These are phyloP conservation scores for Podospora bellae-mahoneyi DNA, from an alignment of 495 filamentous ascomycete species.

Conservation along the genomic window DNA sequence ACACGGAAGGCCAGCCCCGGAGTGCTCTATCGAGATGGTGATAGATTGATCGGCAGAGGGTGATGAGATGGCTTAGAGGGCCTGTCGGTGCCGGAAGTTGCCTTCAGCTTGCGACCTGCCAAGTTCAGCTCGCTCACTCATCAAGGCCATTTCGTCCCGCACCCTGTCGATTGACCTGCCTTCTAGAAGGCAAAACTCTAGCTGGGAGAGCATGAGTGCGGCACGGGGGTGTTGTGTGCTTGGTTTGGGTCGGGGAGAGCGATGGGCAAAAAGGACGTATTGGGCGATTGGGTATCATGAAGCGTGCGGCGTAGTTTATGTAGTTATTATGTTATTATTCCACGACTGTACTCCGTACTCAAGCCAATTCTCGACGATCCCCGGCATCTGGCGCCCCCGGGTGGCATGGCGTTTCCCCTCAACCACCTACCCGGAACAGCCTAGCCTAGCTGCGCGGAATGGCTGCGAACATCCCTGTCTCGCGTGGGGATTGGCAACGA, in stretches of 20 bases:
- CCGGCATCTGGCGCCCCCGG: conserved; percentile 19
- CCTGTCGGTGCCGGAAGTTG: neutral
- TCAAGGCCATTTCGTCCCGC: conserved; percentile 1
- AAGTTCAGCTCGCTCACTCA: conserved; percentile 16
- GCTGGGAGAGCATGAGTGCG: neutral
- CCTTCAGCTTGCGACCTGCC: conserved; percentile 15
- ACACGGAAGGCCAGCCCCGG: neutral
- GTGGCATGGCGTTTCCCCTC: conserved; percentile 19
- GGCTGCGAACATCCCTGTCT: conserved; percentile 16
- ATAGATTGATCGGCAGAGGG: neutral
- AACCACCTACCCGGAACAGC: conserved; percentile 41
- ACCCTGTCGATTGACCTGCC: neutral
- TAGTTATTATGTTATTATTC: too few species aligned
- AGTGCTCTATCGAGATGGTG: neutral
- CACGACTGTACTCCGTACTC: neutral
- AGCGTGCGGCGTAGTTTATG: neutral
- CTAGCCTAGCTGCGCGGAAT: conserved; percentile 32
- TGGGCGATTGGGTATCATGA: neutral
- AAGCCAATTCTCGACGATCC: conserved; percentile 5
- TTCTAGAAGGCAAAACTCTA: conserved; percentile 14
- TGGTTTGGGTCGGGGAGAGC: neutral
- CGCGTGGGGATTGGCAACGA: conserved; percentile 26
- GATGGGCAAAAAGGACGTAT: neutral
- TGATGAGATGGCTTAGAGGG: neutral
- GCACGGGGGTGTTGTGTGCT: neutral